Base-by-base conservation (phyloP, 2,329 filamentous ascomycete species). In the Gaeumannomyces tritici region DNA sequence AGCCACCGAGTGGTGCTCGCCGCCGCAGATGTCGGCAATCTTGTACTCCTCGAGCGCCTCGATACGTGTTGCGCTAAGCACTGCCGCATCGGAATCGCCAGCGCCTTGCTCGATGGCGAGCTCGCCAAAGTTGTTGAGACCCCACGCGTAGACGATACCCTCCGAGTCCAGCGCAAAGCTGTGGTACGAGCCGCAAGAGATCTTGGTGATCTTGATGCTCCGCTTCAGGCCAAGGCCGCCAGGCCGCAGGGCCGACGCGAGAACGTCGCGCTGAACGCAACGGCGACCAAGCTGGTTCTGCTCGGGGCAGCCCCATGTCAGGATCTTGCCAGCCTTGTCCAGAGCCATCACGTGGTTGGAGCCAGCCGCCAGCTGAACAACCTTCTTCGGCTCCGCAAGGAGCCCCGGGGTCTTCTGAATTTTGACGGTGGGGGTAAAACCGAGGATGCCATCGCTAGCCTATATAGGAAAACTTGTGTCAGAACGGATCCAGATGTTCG, bases 51-150 rank as follows among this genome's bases (percentile, higher is more conserved):
- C 78, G 11, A 97, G 81, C 8, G 81, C 81, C 11, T 83, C 76
- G 29, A 96, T 83, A 61, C 88, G 77, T 55, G 83, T 84, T 3
- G 91, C 89, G 67, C 84, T 83, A n/a, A 89, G 81, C 60, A 96
- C 83, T 65, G 88, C 85, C 42, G 88, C 88, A 66, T 89, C 86
- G 61, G 89, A 85, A 63, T 88, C 83, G 35, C 87, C 88, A 18
- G 83, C 86, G 62, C 81, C 79, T 56, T 84, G 80, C 21, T 79
- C 78, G 63, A 72, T 68, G 64, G 89, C 91, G 21, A 89, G 90
- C 76, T 96, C 88, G 65, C 88, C 89, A 73, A 90, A 96, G 75
- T 89, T 92, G 80, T 96, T 96, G 33, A 93, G 79, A 28, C 92
- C 91, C 91, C 91, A 96, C 0, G 87, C 84, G 75, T 86, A 95